Percentiles rank a stretch among this genome's conserved stretches.
Conservation (phyloP, 768 basidiomycete genomes). For the Leucocoprinus leucothites region DNA sequence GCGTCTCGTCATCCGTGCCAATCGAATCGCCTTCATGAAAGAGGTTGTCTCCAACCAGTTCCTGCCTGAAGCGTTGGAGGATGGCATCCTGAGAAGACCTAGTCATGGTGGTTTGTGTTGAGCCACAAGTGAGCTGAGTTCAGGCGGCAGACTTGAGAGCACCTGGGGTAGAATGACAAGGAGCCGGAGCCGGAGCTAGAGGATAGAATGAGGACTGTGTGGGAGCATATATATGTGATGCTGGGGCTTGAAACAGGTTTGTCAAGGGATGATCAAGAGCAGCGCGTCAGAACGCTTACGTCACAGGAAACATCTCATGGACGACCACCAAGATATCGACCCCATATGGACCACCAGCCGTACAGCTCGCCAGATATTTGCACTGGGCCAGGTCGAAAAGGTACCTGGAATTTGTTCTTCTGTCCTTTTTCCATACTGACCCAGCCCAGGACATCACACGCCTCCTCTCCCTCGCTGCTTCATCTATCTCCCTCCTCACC, state of each 20-base stretch:
- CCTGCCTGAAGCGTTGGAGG: slow-evolving; percentile 48
- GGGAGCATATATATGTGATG: background rate
- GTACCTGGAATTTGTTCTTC: slow-evolving; percentile 24
- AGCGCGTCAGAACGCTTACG: slow-evolving; percentile 2
- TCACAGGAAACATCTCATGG: slow-evolving; percentile 18
- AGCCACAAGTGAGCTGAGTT: background rate
- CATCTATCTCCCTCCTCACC: slow-evolving; percentile 74
- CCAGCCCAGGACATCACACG: slow-evolving; percentile 69
- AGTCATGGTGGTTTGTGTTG: background rate
- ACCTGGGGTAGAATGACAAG: slow-evolving; percentile 1
- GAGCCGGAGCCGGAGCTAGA: background rate
- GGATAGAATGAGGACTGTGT: too few species aligned
- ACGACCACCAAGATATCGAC: slow-evolving; percentile 51
- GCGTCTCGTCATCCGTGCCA: slow-evolving; percentile 54
- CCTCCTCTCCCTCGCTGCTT: slow-evolving; percentile 70
- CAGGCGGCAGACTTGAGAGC: background rate
- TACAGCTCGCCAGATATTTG: slow-evolving; percentile 79
- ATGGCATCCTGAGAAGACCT: slow-evolving; percentile 27
- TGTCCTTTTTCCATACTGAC: background rate
- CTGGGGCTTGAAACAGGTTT: slow-evolving; percentile 4
- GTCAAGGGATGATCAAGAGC: background rate
- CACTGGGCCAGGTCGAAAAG: slow-evolving; percentile 79
- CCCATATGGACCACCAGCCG: slow-evolving; percentile 80
- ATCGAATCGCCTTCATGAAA: slow-evolving; percentile 59
- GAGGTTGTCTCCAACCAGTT: slow-evolving; percentile 49